Base-by-base conservation (phyloP, 139 green algal genomes). In the Chlorella sp. region DNA sequence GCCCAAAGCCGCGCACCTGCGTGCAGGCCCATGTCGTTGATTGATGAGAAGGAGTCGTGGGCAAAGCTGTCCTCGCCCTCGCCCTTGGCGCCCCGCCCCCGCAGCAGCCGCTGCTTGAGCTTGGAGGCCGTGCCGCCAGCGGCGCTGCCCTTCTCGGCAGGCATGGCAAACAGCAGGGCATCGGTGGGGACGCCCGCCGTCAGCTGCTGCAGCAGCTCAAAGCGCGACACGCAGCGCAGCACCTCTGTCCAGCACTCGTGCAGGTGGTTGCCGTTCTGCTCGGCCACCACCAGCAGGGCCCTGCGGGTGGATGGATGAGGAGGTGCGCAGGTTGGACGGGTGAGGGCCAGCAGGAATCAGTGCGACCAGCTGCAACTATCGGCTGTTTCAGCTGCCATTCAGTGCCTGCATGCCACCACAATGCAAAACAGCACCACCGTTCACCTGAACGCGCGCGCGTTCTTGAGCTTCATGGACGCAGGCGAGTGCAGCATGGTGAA, bases 191-290 rank as follows among this genome's bases (percentile, higher is more conserved):
- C 94, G n/a, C 97, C 96, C 65, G 93, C 92, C 4, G 92, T 88
- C 30, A 98, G 85, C 88, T 98, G 93, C 90, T 96, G 90, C 86
- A 99, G 91, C 84, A 98, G 92, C 88, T 99, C 97, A 89, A 96
- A 99, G 30, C 96, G 93, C 28, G 92, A 97, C 70, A 99, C 94
- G 87, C 95, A 98, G 75, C 94, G 93, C 71, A 99, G 90, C 72
- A 99, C 89, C 81, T 98, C 94, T 26, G 92, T 88, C 97, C 97
- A 99, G 65, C 79, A 72, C 67, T 96, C 94, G 30, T 88, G 84
- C 84, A 98, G 88, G 75, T 93, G 76, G 84, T 98, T 93, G 30
- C 95, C 95, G 9, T 95, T 90, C 23, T 91, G 87, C 64, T 96
- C 89, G 20, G 93, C 93, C 47, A 96, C 92, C 17, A 88, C 74